Conservation (phyloP, 108 stramenopile genomes). For the Asterionellopsis glacialis region DNA sequence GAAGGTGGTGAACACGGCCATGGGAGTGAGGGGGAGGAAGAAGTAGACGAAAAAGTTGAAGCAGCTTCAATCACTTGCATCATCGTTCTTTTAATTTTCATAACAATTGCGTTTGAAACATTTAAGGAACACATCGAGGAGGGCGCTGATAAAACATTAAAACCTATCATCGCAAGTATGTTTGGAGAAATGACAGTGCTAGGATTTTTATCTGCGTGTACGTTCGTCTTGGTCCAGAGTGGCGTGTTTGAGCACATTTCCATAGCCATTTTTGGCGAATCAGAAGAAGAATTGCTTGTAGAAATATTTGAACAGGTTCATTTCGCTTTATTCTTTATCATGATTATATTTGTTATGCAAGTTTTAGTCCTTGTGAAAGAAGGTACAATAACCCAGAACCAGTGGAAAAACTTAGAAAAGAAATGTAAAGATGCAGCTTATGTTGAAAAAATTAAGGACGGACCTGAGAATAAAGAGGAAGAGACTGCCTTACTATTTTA, state of each 20-base stretch:
- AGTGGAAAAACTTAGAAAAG: conserved; percentile 29
- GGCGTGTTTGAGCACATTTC: conserved; percentile 26
- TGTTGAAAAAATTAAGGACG: background rate
- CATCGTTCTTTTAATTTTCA: conserved; percentile 26
- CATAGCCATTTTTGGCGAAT: conserved; percentile 23
- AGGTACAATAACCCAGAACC: conserved; percentile 17
- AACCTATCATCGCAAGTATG: conserved; percentile 30
- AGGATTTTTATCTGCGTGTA: conserved; percentile 46
- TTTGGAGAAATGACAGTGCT: conserved; percentile 60
- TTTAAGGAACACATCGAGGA: conserved; percentile 33
- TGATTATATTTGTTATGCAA: conserved; percentile 46
- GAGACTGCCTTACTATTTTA: conserved; percentile 5
- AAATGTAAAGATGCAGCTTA: conserved; percentile 4
- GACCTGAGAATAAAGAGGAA: background rate
- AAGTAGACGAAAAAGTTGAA: background rate
- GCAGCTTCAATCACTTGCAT: conserved; percentile 14
- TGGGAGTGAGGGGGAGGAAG: conserved; percentile 6
- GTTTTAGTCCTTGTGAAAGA: conserved; percentile 28
- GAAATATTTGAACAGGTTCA: conserved; percentile 50
- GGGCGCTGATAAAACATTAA: conserved; percentile 16
- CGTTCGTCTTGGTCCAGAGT: conserved; percentile 23
- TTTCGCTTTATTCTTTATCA: conserved; percentile 39
- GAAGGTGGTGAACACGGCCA: conserved; percentile 4
- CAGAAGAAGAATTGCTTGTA: conserved; percentile 17
- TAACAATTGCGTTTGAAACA: conserved; percentile 42